Percentiles rank a stretch among this genome's conserved stretches.
phyloP scores from a whole-genome alignment of 352 stramenopile species.

The Globisporangium paddicum region DNA sequence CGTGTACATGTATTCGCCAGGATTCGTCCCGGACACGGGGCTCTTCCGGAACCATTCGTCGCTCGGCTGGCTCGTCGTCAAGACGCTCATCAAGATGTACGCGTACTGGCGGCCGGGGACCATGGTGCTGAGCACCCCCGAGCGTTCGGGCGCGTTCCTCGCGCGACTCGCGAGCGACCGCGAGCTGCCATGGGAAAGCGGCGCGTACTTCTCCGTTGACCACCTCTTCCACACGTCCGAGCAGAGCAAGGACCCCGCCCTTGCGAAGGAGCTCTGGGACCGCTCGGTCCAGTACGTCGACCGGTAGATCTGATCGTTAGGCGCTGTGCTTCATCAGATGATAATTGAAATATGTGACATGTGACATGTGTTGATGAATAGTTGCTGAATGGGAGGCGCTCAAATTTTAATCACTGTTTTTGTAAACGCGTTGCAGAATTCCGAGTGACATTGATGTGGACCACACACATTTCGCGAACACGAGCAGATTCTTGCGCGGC shows the following conservation, averaged over 20 bases:
- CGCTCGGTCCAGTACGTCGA: conserved; percentile 15
- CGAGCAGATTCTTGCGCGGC: too few relatives aligned
- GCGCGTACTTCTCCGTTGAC: conserved; percentile 31
- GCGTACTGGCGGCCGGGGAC: conserved; percentile 15
- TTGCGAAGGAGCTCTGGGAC: conserved; percentile 27
- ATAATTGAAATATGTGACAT: too few relatives aligned
- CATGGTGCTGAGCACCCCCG: conserved; percentile 22
- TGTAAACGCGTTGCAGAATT: not conserved
- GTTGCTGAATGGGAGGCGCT: not conserved
- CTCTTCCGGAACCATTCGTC: conserved; percentile 32
- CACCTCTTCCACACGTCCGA: conserved; percentile 28
- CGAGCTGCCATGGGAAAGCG: conserved; percentile 25
- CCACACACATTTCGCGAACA: not conserved
- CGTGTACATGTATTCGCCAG: conserved; percentile 33
- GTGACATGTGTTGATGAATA: not conserved
- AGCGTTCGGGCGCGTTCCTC: conserved; percentile 28
- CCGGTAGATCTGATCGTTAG: too few relatives aligned
- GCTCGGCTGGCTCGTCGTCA: conserved; percentile 21
- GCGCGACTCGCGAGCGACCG: conserved; percentile 28
- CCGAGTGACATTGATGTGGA: not conserved
- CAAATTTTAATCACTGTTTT: not conserved
- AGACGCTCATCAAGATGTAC: conserved; percentile 23
- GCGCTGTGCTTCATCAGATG: too few relatives aligned
- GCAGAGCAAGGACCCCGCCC: conserved; percentile 22
- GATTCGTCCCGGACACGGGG: conserved; percentile 30